A percentile compares a stretch with the other conserved stretches of the same genome.
phyloP scores from a whole-genome alignment of 106 monocot genomes.

The Dioscorea dumetorum region DNA sequence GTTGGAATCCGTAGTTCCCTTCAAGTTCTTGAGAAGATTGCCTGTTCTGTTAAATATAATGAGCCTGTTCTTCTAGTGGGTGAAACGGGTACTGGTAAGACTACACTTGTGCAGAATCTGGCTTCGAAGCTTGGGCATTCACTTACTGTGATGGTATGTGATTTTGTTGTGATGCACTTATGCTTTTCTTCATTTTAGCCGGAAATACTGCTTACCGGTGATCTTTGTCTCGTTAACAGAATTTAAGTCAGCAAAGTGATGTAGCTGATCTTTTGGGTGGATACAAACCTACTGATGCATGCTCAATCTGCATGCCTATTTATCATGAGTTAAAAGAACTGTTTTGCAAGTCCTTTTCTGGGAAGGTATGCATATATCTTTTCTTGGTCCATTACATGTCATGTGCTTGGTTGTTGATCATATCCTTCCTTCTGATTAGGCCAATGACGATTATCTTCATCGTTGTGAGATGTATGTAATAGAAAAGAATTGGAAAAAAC shows the following conservation, averaged over 20 bases:
- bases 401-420: too few relatives aligned
- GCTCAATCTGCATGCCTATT: constrained; percentile 66
- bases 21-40: constrained; percentile 68
- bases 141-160: constrained; percentile 67
- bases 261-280: constrained; percentile 89
- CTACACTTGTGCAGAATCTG: constrained; percentile 89
- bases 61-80: constrained; percentile 94
- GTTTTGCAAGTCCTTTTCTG: constrained; percentile 49
- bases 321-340: constrained; percentile 70
- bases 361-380: constrained; percentile 25
- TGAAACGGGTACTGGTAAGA: constrained; percentile 99
- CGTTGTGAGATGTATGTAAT: constrained; percentile 43
- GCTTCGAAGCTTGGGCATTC: constrained; percentile 66
- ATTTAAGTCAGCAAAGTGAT: constrained; percentile 96
- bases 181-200: not conserved
- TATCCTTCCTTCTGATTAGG: constrained; percentile 19
- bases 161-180: not conserved
- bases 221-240: constrained; percentile 30
- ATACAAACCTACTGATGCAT: constrained; percentile 75
- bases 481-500: constrained; percentile 75
- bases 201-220: constrained; percentile 2
- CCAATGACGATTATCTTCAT: constrained; percentile 42
- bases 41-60: constrained; percentile 73
- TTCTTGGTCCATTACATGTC: not conserved
- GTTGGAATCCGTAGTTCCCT: constrained; percentile 56